Conservation (phyloP, 768 basidiomycete species). For the Clitopilus hobsonii region DNA sequence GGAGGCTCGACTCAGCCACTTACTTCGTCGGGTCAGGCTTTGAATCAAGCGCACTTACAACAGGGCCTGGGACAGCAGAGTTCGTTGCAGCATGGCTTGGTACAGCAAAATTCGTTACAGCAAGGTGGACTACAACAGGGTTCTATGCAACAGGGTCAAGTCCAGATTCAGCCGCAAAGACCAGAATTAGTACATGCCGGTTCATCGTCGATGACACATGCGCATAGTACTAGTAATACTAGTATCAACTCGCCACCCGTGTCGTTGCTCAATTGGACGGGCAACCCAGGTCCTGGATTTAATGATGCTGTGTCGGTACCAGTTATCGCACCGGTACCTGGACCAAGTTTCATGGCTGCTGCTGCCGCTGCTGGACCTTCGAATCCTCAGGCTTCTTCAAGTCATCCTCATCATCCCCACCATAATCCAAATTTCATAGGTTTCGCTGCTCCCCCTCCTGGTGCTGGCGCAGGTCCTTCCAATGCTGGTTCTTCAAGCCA, state of each 20-base stretch:
- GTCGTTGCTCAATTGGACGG: constrained; percentile 9
- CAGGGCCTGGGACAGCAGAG: no score
- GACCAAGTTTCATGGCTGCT: background rate
- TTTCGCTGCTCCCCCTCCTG: no score
- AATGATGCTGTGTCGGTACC: constrained; percentile 16
- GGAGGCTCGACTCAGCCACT: constrained; percentile 34
- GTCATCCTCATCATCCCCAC: no score
- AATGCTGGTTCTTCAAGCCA: constrained; percentile 4
- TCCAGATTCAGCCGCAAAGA: constrained; percentile 11
- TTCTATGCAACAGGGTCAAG: no score
- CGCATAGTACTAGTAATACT: constrained; percentile 12
- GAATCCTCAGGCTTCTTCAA: no score
- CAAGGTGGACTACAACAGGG: constrained; percentile 8
- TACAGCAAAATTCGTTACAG: no score
- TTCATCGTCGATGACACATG: constrained; percentile 11
- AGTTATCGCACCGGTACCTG: constrained; percentile 8
- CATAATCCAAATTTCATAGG: no score
- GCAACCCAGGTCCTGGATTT: constrained; percentile 13
- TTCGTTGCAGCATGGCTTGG: no score
- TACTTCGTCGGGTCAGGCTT: no score
- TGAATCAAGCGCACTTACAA: no score
- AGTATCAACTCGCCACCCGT: constrained; percentile 12
- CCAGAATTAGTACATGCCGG: constrained; percentile 3
- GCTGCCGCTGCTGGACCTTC: constrained; percentile 6
- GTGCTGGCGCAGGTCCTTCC: background rate